Conservation (phyloP, 495 filamentous ascomycete genomes). For the Penicillium antarcticum region DNA sequence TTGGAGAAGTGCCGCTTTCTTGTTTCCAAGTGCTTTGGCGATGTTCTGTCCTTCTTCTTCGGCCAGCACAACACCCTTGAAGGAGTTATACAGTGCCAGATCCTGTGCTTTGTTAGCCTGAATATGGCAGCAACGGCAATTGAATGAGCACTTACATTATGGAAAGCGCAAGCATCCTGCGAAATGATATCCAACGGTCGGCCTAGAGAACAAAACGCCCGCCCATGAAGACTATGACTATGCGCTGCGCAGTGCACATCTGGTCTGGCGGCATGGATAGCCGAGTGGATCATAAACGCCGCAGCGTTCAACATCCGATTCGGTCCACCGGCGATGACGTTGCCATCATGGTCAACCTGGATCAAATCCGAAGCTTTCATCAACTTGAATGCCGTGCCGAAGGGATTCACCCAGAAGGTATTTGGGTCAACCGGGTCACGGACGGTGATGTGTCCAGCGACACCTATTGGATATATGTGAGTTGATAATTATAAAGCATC, state of each 20-base stretch:
- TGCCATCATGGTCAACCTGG: slow-evolving; percentile 60
- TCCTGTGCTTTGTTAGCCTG: slow-evolving; percentile 42
- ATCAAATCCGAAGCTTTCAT: slow-evolving; percentile 72
- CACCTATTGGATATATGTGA: slow-evolving; percentile 25
- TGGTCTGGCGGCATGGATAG: slow-evolving; percentile 65
- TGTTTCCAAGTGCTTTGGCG: slow-evolving; percentile 57
- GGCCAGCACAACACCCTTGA: slow-evolving; percentile 71
- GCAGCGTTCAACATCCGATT: slow-evolving; percentile 63
- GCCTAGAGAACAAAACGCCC: slow-evolving; percentile 65
- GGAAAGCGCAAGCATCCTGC: slow-evolving; percentile 68
- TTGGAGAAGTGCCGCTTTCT: slow-evolving; percentile 68
- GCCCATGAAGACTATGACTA: slow-evolving; percentile 67
- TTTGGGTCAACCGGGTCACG: slow-evolving; percentile 65
- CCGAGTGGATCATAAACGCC: slow-evolving; percentile 65
- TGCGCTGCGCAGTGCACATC: slow-evolving; percentile 74
- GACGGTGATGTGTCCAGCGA: slow-evolving; percentile 60
- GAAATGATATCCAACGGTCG: slow-evolving; percentile 67
- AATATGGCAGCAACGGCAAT: background rate
- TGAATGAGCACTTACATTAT: slow-evolving; percentile 38
- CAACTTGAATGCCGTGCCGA: slow-evolving; percentile 66
- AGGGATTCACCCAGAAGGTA: slow-evolving; percentile 80
- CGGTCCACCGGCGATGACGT: slow-evolving; percentile 65
- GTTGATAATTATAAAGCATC: background rate
- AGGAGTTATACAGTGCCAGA: slow-evolving; percentile 59
- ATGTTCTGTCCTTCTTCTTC: slow-evolving; percentile 69